Evolutionary conservation across 1,284 basidiomycete genomes (phyloP), one percentile per base, ranked within the genome.

Genomic region (Irpex rosettiformis): DNA sequence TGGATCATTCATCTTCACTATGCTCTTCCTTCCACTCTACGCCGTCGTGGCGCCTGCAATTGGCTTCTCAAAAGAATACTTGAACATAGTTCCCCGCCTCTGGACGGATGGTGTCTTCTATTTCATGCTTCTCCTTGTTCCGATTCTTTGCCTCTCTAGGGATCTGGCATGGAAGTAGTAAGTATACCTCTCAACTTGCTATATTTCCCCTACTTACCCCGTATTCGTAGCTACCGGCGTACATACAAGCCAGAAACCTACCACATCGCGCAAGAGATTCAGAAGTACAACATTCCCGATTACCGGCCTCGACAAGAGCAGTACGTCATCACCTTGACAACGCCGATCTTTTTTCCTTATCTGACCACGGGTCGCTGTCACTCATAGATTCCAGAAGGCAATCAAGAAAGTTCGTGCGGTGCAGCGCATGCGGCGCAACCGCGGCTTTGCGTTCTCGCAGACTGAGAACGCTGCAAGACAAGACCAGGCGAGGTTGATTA

Each of bases 401-500:
- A 98, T 98, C 80, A 97, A 97, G 75, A 98, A 98, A 72, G 96
- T 98, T 10, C 87, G 96, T 30, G 96, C 95, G 0, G 92, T 94
- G 1, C 96, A 98, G 70, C 87, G 95, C 45, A 93, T 98, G 90
- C 86, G 95, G 21, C 83, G 91, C 60, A 96, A 94, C 67, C 85
- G 96, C 59, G 95, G 95, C 1, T 98, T 98, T 70, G 95, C 96
- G 1, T 98, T 98, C 79, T 94, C 91, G 69, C 95, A 98, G 74
- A 96, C 94, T 11, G 94, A 96, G 73, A 89, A 88, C 64, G 80
- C 79, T 27, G 84, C 85, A 37, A 83, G 83, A 58, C 92, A 94
- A 72, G 94, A 95, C 73, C 94, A 96, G 74, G 85, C 91, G 57
- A 81, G 87, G 64, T 76, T 96, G 63, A 96, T 96, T 66, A 79